These are phyloP conservation scores for Venturia aucupariae DNA, from an alignment of 2,329 filamentous ascomycete species.

Conservation along the genomic window DNA sequence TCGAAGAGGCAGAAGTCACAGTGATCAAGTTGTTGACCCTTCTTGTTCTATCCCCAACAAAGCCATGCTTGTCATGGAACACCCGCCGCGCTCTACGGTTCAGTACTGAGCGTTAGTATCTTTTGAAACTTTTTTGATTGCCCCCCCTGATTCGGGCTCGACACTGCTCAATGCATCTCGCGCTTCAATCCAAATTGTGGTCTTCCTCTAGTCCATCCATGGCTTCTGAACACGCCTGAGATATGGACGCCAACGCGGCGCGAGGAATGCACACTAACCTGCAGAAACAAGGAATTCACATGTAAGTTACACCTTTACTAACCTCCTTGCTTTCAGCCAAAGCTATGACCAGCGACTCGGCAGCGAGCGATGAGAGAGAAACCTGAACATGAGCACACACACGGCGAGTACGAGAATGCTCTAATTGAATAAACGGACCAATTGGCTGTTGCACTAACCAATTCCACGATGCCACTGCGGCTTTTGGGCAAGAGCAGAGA, in stretches of 20 bases:
- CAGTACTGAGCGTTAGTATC: not conserved
- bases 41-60: not conserved
- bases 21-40: not conserved
- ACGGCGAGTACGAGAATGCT: not conserved
- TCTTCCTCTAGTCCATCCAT: no score
- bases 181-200: not conserved
- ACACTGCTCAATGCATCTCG: not conserved
- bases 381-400: not conserved
- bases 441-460: not conserved
- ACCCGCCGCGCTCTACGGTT: not conserved
- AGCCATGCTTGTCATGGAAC: not conserved
- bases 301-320: constrained; percentile 3
- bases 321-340: not conserved
- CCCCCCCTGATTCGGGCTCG: not conserved
- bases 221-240: no score
- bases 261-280: not conserved
- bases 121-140: not conserved
- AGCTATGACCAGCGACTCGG: not conserved
- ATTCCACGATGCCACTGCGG: not conserved
- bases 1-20: constrained; percentile 10
- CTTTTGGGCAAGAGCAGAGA: not conserved
- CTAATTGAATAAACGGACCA: not conserved
- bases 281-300: not conserved
- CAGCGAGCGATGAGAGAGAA: not conserved
- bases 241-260: not conserved